Conservation (phyloP, 2,329 filamentous ascomycete genomes). For the Colletotrichum neosansevieriae region DNA sequence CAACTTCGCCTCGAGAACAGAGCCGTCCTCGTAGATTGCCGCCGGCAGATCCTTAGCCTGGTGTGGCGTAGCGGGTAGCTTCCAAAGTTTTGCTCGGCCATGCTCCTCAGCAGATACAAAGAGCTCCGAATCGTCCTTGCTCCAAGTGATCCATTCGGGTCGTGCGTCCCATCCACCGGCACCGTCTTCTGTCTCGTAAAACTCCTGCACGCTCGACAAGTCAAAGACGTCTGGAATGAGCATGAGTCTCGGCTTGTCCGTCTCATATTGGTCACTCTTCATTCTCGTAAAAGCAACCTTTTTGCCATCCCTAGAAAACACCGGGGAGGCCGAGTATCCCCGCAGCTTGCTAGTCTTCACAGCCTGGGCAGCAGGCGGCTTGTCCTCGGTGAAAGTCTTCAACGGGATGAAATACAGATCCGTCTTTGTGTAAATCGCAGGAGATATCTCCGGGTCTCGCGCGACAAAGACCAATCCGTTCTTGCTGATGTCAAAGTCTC, state of each 20-base stretch:
- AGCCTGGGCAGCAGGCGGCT: slow-evolving; percentile 63
- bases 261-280: slow-evolving; percentile 82
- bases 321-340: slow-evolving; percentile 75
- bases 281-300: slow-evolving; percentile 83
- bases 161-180: slow-evolving; percentile 71
- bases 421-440: slow-evolving; percentile 82
- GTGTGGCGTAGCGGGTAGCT: slow-evolving; percentile 66
- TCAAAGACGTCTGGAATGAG: slow-evolving; percentile 72
- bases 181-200: slow-evolving; percentile 72
- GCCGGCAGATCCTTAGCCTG: slow-evolving; percentile 62
- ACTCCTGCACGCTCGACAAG: slow-evolving; percentile 69
- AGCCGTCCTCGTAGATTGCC: slow-evolving; percentile 65
- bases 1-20: slow-evolving; percentile 64
- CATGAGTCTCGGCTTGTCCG: slow-evolving; percentile 79
- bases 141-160: slow-evolving; percentile 69
- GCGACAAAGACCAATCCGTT: slow-evolving; percentile 79
- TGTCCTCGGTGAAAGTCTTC: slow-evolving; percentile 66
- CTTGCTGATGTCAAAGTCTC: slow-evolving; percentile 82
- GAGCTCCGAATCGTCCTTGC: slow-evolving; percentile 69
- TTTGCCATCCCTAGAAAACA: slow-evolving; percentile 80
- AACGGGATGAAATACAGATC: slow-evolving; percentile 82
- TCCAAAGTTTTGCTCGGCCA: slow-evolving; percentile 73
- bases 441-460: slow-evolving; percentile 78
- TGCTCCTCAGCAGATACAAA: slow-evolving; percentile 81
- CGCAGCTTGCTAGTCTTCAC: slow-evolving; percentile 68